A percentile compares a stretch with the other conserved stretches of the same genome.
Evolutionary conservation across 768 basidiomycete species (phyloP).

Genomic region (Collybia sordida): DNA sequence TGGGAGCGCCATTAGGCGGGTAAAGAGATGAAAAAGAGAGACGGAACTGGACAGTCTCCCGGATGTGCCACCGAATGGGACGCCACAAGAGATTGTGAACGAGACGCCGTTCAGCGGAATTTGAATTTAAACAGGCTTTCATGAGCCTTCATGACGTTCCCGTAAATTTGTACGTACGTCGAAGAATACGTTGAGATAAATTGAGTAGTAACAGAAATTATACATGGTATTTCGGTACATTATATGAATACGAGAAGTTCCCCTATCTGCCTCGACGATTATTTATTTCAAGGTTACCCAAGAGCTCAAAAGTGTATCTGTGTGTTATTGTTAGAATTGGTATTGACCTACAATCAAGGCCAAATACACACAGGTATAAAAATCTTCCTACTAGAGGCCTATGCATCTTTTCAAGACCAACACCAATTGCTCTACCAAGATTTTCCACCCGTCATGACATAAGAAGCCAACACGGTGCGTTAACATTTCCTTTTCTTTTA

Average conservation of each 20-base stretch:
- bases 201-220: too few species aligned
- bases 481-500: neutral
- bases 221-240: too few species aligned
- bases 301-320: too few species aligned
- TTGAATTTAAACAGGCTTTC: conserved; percentile 9
- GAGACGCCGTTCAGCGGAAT: conserved; percentile 13
- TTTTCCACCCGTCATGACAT: too few species aligned
- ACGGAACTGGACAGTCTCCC: conserved; percentile 4
- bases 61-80: conserved; percentile 5
- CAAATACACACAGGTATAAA: conserved; percentile 17
- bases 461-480: conserved; percentile 28
- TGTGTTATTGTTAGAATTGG: conserved; percentile 6
- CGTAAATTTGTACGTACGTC: neutral
- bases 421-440: neutral
- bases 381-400: neutral
- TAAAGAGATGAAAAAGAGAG: conserved; percentile 6
- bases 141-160: neutral
- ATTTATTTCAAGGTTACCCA: too few species aligned
- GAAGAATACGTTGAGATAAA: too few species aligned
- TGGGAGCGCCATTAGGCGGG: conserved; percentile 63
- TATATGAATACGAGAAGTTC: too few species aligned
- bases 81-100: conserved; percentile 10
- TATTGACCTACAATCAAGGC: conserved; percentile 10
- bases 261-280: too few species aligned
- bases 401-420: neutral